These are phyloP conservation scores for Pezicula neosporulosa DNA, from an alignment of 2,329 filamentous ascomycete species.

Conservation along the genomic window DNA sequence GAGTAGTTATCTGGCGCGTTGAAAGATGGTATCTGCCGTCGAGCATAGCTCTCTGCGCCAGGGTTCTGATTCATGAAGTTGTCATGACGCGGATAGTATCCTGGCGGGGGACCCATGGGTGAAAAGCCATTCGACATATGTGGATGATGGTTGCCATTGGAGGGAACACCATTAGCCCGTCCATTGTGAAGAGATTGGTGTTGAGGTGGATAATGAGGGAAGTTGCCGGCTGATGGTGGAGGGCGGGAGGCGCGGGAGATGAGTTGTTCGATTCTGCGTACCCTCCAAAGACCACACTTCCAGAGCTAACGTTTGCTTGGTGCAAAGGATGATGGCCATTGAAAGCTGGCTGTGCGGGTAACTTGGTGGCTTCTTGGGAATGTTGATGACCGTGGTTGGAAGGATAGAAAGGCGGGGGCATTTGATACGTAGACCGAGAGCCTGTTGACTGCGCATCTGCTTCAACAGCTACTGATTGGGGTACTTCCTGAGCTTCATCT, in stretches of 20 bases:
- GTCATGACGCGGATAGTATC: slow-evolving; percentile 21
- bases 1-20: slow-evolving; percentile 30
- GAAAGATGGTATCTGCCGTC: slow-evolving; percentile 26
- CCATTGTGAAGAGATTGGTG: slow-evolving; percentile 10
- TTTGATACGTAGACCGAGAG: slow-evolving; percentile 33
- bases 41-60: slow-evolving; percentile 16
- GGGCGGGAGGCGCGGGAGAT: slow-evolving; percentile 52
- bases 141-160: slow-evolving; percentile 21
- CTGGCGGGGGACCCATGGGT: slow-evolving; percentile 20
- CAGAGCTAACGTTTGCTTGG: slow-evolving; percentile 50
- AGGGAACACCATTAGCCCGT: slow-evolving; percentile 13
- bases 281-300: slow-evolving; percentile 53
- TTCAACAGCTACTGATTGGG: slow-evolving; percentile 19
- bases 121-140: slow-evolving; percentile 24
- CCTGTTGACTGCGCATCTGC: slow-evolving; percentile 14
- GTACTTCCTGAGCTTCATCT: slow-evolving; percentile 14
- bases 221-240: slow-evolving; percentile 44
- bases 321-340: slow-evolving; percentile 36
- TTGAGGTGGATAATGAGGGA: slow-evolving; percentile 27
- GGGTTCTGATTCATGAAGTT: slow-evolving; percentile 15
- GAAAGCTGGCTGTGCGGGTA: slow-evolving; percentile 14
- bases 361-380: slow-evolving; percentile 6
- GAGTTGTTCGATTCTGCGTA: slow-evolving; percentile 53
- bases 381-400: slow-evolving; percentile 24
- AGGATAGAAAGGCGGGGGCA: slow-evolving; percentile 41